phyloP scores from a whole-genome alignment of 176 grass and related monocot genomes.

The Guadua angustifolia region DNA sequence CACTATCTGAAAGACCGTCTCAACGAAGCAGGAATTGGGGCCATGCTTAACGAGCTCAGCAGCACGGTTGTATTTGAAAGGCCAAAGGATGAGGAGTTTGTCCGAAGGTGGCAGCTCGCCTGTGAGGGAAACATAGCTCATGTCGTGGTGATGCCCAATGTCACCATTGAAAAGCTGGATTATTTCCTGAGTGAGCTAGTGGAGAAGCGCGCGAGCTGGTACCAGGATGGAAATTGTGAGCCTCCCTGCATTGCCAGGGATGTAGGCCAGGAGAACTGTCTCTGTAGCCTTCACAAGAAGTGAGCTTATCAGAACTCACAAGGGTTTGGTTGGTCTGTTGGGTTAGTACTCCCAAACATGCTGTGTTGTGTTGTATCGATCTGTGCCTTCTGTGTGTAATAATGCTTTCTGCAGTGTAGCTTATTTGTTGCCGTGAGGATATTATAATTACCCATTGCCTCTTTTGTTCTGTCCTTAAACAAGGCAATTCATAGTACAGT shows the following conservation, averaged over 20 bases:
- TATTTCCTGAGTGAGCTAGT: conserved; percentile 67
- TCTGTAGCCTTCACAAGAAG: conserved; percentile 59
- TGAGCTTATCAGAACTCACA: conserved; percentile 3
- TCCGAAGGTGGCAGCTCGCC: conserved; percentile 79
- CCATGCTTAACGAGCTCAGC: conserved; percentile 79
- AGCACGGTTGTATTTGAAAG: conserved; percentile 89
- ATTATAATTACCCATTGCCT: conserved; percentile 2
- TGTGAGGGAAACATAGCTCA: conserved; percentile 78
- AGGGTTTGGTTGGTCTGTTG: neutral
- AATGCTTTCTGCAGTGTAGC: conserved; percentile 42
- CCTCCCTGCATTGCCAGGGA: conserved; percentile 65
- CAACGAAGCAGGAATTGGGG: conserved; percentile 54
- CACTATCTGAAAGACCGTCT: conserved; percentile 66
- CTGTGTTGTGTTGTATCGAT: conserved; percentile 9
- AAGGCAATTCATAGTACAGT: neutral
- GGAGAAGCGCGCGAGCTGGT: conserved; percentile 61
- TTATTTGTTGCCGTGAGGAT: conserved; percentile 40
- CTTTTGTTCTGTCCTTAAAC: neutral
- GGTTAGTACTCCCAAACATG: conserved; percentile 12
- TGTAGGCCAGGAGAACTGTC: conserved; percentile 59
- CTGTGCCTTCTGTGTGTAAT: conserved; percentile 42
- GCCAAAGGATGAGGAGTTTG: conserved; percentile 77
- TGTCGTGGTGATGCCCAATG: conserved; percentile 89
- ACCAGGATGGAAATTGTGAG: conserved; percentile 44
- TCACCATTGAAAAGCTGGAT: conserved; percentile 76